phyloP scores from a whole-genome alignment of 345 rosid genomes.

The Acer yangbiense region DNA sequence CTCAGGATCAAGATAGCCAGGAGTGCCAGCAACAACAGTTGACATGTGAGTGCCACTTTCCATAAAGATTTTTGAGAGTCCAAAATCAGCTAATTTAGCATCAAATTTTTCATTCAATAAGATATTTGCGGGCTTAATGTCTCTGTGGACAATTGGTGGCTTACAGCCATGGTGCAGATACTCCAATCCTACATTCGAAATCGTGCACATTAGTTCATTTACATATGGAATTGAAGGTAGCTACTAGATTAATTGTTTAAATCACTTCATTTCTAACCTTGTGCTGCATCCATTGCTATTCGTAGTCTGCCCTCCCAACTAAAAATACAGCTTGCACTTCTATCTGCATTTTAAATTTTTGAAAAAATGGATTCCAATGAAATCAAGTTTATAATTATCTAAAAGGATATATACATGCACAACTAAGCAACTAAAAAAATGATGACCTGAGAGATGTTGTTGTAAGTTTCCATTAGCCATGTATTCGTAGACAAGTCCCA shows the following conservation, averaged over 20 bases:
- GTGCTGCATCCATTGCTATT: conserved; percentile 43
- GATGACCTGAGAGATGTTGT: conserved; percentile 17
- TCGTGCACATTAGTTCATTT: background rate
- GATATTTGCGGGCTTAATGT: conserved; percentile 42
- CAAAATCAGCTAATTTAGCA: conserved; percentile 37
- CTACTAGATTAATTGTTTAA: too few relatives aligned
- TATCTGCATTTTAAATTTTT: background rate
- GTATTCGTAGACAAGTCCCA: conserved; percentile 56
- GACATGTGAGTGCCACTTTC: conserved; percentile 40
- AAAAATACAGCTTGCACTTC: background rate
- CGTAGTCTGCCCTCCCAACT: conserved; percentile 38
- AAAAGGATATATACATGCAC: background rate
- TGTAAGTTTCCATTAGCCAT: conserved; percentile 54
- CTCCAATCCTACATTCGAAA: conserved; percentile 32
- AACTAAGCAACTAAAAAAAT: background rate
- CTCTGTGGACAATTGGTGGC: conserved; percentile 30
- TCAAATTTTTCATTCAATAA: conserved; percentile 30
- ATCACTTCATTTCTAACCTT: conserved; percentile 25
- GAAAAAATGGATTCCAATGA: too few relatives aligned
- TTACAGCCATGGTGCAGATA: conserved; percentile 27
- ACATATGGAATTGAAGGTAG: too few relatives aligned
- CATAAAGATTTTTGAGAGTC: conserved; percentile 30
- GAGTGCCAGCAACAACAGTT: conserved; percentile 49
- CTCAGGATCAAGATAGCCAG: conserved; percentile 46
- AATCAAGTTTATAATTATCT: too few relatives aligned